These are phyloP conservation scores for Malassezia obtusa DNA, from an alignment of 1,284 basidiomycete species.

Conservation along the genomic window DNA sequence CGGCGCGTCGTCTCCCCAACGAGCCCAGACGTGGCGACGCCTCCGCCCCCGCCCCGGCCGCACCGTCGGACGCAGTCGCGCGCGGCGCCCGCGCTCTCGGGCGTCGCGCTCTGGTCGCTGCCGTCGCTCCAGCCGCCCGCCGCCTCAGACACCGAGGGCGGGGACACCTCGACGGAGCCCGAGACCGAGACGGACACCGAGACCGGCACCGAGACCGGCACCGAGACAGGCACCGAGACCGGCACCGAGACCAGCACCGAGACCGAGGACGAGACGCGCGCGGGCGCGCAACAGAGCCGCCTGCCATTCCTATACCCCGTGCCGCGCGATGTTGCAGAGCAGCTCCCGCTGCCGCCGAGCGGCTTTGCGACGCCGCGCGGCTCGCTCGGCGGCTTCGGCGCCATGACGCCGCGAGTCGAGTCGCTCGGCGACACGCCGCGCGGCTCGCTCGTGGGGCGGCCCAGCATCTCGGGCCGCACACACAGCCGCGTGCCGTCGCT, in stretches of 20 bases:
- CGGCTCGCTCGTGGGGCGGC: neutral
- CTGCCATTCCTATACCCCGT: conserved; percentile 13
- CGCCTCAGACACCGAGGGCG: no score
- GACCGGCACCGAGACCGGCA: neutral
- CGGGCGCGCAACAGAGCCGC: neutral
- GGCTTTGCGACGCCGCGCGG: conserved; percentile 7
- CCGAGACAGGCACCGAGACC: neutral
- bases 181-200: neutral
- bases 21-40: no score
- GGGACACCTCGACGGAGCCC: neutral
- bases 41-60: no score
- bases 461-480: neutral
- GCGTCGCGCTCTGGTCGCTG: no score
- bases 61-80: no score
- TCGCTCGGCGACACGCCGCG: neutral
- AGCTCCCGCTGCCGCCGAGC: neutral
- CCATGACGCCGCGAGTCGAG: neutral
- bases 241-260: neutral
- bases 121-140: no score
- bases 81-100: no score
- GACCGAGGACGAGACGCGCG: neutral
- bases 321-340: neutral
- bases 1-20: no score
- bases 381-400: neutral
- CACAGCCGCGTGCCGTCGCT: neutral